Percentiles rank a stretch among this genome's conserved stretches.
These are phyloP conservation scores for Xenosphaeropsis pyriputrescens DNA, from an alignment of 2,329 filamentous ascomycete species.

Conservation along the genomic window DNA sequence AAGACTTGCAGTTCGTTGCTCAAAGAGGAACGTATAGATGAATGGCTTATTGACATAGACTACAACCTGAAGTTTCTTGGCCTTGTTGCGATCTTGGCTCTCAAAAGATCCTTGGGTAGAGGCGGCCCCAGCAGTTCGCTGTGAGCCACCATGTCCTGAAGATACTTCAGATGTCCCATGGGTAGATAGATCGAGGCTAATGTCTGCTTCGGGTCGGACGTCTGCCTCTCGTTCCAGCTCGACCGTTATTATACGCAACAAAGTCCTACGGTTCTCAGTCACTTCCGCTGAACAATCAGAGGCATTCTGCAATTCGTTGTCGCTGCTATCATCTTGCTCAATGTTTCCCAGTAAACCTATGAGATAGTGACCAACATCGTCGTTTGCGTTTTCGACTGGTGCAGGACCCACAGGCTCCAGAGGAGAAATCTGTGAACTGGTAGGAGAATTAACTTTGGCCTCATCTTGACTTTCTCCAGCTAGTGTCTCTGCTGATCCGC, in stretches of 20 bases:
- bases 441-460: neutral
- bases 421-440: neutral
- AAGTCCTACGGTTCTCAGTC: slow-evolving; percentile 34
- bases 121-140: slow-evolving; percentile 7
- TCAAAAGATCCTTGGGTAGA: slow-evolving; percentile 18
- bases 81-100: slow-evolving; percentile 36
- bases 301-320: slow-evolving; percentile 3
- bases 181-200: slow-evolving; percentile 27
- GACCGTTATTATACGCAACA: slow-evolving; percentile 52
- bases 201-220: slow-evolving; percentile 26
- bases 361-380: slow-evolving; percentile 37
- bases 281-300: slow-evolving; percentile 1
- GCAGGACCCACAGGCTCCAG: neutral
- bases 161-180: slow-evolving; percentile 4
- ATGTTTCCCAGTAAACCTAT: slow-evolving; percentile 55
- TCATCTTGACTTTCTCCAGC: neutral
- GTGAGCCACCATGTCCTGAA: slow-evolving; percentile 6
- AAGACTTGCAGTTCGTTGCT: slow-evolving; percentile 40
- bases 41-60: slow-evolving; percentile 65
- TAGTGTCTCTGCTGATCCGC: slow-evolving; percentile 4
- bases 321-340: slow-evolving; percentile 4
- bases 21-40: slow-evolving; percentile 64
- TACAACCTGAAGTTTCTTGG: slow-evolving; percentile 47
- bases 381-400: slow-evolving; percentile 2
- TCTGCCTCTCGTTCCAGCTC: slow-evolving; percentile 35